Evolutionary conservation across 331 rosid species (phyloP), one percentile per base, ranked within the genome.

Genomic region (Quercus tomentella): DNA sequence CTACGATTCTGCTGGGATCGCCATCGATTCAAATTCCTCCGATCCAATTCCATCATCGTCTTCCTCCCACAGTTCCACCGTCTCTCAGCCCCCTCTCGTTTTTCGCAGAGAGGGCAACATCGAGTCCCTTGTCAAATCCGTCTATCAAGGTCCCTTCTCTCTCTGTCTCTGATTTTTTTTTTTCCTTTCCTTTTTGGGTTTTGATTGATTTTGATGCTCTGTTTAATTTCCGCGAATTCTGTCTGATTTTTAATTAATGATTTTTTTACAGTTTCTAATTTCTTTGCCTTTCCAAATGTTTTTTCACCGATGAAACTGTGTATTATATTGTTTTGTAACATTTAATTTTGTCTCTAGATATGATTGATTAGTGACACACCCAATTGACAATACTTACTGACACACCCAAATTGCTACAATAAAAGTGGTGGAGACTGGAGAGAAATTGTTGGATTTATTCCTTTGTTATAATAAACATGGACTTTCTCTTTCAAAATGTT

Each of bases 61-160:
- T 4, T 12, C 55, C 16, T 45, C 54, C 57, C 70, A 82, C 58
- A 37, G 4, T 52, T 41, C 70, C 14, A 17, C 69, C 55, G 10
- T 23, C 41, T 62, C 86, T 4, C 77, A 86, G 45, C 80, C 86
- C 23, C 89, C 93, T 7, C 92, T 90, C 54, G 92, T 96, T 43
- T 96, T 93, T 57, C 97, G 99, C 7, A 97, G 86, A 81, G 99
- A 89, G 74, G 99, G 99, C 4, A 96, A 96, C 82, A 96, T 96
- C 82, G 97, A 96, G 56, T 87, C 97, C 43, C 99, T 96, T 80
- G 99, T 96, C 78, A 90, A 90, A 85, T 91, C 99, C 51, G 98
- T 96, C 10, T 83, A 96, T 79, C 87, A 84, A 83, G 98, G 99
- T 93, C 6, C 4, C 22, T 63, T 76, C 60, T 0, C 33, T 22